Base-by-base conservation (phyloP, 345 rosid species). In the Psidium friedrichsthalianum region DNA sequence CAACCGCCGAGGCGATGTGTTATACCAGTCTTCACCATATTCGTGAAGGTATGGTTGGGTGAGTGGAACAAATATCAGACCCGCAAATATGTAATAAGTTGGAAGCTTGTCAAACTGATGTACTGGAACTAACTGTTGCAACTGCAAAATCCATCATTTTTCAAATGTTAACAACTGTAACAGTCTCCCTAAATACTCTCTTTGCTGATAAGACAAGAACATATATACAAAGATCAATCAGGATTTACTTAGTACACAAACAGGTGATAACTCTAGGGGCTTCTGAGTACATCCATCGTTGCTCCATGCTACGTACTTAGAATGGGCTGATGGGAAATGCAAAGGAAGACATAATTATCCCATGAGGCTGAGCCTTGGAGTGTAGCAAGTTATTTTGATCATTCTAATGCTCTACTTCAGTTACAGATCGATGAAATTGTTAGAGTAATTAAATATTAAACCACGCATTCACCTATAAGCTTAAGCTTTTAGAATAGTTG, bases 1-100 rank as follows among this genome's bases (percentile, higher is more conserved):
- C 81, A 95, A 91, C 56, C 91, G 92, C 86, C 98, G 95, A 12
- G 98, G 99, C 47, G 96, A 95, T 54, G 91, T 88, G 89, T 96
- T 94, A 85, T 94, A 96, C 98, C 98, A 96, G 88, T 96, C 99
- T 83, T 96, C 99, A 86, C 98, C 98, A 89, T 94, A 92, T 84
- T 94, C 98, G 20, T 95, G 98, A 88, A 96, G 98, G 88, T 92
- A 95, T 22, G 98, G 98, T 88, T 95, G 99, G 85, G 94, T 91
- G 83, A 94, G 96, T 51, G 99, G 98, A 85, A 94, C 86, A 88
- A 95, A 95, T 81, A 94, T 96, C 85, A 96, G 90, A 56, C 98
- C 99, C n/a, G 98, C 98, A 89, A 94, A 96, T n/a, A 96, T 95
- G 89, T 92, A 96, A 89, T 94, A 96, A 88, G 98, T 94, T 22